These are phyloP conservation scores for Aspergillus ustus DNA, from an alignment of 2,329 filamentous ascomycete species.

Conservation along the genomic window DNA sequence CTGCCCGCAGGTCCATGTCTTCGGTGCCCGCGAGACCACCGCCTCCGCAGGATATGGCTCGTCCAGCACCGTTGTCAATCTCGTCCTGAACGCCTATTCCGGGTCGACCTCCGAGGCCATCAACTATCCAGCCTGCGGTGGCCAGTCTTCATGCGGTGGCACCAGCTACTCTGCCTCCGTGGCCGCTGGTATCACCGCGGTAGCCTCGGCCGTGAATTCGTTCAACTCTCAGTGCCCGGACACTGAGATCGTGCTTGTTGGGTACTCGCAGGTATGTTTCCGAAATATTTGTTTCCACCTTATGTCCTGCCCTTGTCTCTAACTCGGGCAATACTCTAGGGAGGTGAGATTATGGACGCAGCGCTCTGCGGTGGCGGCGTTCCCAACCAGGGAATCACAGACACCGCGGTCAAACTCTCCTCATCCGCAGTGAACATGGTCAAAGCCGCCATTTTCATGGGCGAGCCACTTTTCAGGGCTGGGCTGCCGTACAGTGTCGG, in stretches of 20 bases:
- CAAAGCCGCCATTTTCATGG: constrained; percentile 69
- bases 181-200: constrained; percentile 61
- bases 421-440: constrained; percentile 58
- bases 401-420: constrained; percentile 50
- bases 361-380: constrained; percentile 64
- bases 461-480: constrained; percentile 62
- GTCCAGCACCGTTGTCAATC: constrained; percentile 55
- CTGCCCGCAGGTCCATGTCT: constrained; percentile 56
- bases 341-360: constrained; percentile 67
- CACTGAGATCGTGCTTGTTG: constrained; percentile 64
- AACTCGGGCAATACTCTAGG: constrained; percentile 40
- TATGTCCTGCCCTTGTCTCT: not conserved
- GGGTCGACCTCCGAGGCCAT: constrained; percentile 62
- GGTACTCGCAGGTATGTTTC: constrained; percentile 62
- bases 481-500: constrained; percentile 66
- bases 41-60: constrained; percentile 57
- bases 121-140: constrained; percentile 66
- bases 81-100: constrained; percentile 53
- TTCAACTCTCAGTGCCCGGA: constrained; percentile 62
- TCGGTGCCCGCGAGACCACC: constrained; percentile 58
- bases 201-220: constrained; percentile 62
- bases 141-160: constrained; percentile 48
- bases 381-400: constrained; percentile 51
- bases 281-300: not conserved
- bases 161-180: constrained; percentile 61